phyloP scores from a whole-genome alignment of 768 basidiomycete species.

The Porphyrellus cyaneotinctus region DNA sequence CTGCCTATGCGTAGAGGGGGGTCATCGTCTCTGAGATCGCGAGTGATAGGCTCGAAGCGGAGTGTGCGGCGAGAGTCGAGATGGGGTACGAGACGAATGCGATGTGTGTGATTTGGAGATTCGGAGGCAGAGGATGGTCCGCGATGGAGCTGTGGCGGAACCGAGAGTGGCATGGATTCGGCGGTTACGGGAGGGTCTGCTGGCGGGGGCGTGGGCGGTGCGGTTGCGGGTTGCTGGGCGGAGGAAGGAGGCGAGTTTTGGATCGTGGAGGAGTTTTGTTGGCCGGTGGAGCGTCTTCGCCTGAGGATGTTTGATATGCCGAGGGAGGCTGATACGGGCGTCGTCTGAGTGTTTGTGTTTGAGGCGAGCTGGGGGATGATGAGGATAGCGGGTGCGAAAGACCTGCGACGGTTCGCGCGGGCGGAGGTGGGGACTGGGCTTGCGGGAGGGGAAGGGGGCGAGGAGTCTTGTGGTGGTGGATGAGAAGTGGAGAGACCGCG shows the following conservation, averaged over 20 bases:
- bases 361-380: slow-evolving; percentile 34
- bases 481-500: slow-evolving; percentile 65
- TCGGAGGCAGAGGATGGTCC: slow-evolving; percentile 17
- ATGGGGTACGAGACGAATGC: slow-evolving; percentile 93
- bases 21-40: slow-evolving; percentile 73
- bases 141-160: slow-evolving; percentile 20
- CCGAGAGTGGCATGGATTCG: slow-evolving; percentile 18
- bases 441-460: slow-evolving; percentile 43
- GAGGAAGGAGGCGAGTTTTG: slow-evolving; percentile 14
- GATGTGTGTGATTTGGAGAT: slow-evolving; percentile 43
- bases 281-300: slow-evolving; percentile 61
- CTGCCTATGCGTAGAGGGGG: slow-evolving; percentile 82
- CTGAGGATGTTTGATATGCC: slow-evolving; percentile 63
- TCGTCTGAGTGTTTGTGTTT: slow-evolving; percentile 24
- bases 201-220: slow-evolving; percentile 16
- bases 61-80: slow-evolving; percentile 87
- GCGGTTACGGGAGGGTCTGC: neutral
- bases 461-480: slow-evolving; percentile 25
- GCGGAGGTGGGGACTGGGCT: slow-evolving; percentile 34
- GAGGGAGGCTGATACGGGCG: slow-evolving; percentile 29
- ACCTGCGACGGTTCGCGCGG: slow-evolving; percentile 36
- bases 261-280: slow-evolving; percentile 30
- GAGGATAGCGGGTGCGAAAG: slow-evolving; percentile 36
- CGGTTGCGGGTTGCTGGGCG: slow-evolving; percentile 5
- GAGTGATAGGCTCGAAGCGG: slow-evolving; percentile 86